phyloP scores from a whole-genome alignment of 2,329 filamentous ascomycete species.

The Alternaria arbusti region DNA sequence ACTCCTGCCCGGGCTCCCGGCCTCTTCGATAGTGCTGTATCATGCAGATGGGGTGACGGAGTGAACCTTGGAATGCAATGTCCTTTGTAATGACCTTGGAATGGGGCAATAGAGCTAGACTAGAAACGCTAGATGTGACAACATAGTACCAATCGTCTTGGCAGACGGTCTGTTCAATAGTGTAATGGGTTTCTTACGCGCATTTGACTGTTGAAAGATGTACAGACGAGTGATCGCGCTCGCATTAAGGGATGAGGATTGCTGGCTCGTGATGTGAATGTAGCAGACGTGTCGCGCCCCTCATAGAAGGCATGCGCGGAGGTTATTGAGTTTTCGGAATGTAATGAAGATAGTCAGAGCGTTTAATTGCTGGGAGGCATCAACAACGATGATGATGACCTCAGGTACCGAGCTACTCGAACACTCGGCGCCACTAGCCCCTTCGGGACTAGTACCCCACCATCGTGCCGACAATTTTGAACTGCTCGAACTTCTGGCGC shows the following conservation, averaged over 20 bases:
- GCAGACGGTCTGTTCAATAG: not conserved
- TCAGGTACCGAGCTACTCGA: not conserved
- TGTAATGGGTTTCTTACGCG: not conserved
- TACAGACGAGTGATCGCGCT: not conserved
- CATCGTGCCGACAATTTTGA: slow-evolving; percentile 13
- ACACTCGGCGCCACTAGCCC: slow-evolving; percentile 5
- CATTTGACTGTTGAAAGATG: not conserved
- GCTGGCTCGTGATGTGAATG: not conserved
- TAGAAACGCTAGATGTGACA: not conserved
- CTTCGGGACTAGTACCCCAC: slow-evolving; percentile 7
- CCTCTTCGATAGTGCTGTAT: not conserved
- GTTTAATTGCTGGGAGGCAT: not conserved
- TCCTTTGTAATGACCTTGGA: not conserved
- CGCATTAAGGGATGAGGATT: not conserved
- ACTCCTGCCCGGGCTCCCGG: not conserved
- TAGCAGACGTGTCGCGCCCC: not conserved
- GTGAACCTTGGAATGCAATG: not conserved
- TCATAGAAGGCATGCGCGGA: not conserved
- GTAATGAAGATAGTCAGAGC: not conserved
- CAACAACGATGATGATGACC: not conserved
- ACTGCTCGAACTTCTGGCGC: not conserved
- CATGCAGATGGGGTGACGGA: not conserved
- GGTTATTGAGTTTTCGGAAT: not conserved
- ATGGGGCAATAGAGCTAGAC: not conserved
- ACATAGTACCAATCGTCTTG: not conserved